phyloP scores from a whole-genome alignment of 148 eudicot genomes.

The Chenopodium berlandieri region DNA sequence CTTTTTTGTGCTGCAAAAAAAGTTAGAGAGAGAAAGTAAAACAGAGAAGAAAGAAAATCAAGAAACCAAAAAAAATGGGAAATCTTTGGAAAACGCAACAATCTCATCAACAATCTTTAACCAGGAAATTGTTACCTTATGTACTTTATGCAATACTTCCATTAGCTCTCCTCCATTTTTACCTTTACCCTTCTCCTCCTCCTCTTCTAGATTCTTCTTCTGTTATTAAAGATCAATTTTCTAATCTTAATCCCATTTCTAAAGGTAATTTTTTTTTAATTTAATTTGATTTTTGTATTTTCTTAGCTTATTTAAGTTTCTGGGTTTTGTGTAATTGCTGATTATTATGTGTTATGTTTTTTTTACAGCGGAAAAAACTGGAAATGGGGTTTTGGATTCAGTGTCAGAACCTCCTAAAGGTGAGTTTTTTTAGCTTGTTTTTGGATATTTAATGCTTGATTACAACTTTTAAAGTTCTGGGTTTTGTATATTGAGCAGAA shows the following conservation, averaged over 20 bases:
- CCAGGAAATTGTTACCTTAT: slow-evolving; percentile 50
- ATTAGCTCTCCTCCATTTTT: slow-evolving; percentile 48
- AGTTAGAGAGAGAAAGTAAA: not conserved
- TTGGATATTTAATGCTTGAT: not conserved
- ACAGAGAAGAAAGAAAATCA: not conserved
- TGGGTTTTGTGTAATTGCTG: not conserved
- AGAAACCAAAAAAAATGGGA: slow-evolving; percentile 5
- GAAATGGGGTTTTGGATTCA: slow-evolving; percentile 3
- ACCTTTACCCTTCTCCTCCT: slow-evolving; percentile 40
- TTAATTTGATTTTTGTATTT: not conserved
- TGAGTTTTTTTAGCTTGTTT: slow-evolving; percentile 14
- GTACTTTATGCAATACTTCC: slow-evolving; percentile 48
- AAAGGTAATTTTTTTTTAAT: slow-evolving; percentile 9
- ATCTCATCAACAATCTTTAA: slow-evolving; percentile 32
- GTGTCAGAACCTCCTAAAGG: slow-evolving; percentile 15
- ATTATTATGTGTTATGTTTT: not conserved
- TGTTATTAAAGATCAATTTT: slow-evolving; percentile 18
- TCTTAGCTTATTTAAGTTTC: not conserved
- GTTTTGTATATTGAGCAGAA: slow-evolving; percentile 5
- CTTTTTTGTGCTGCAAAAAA: not conserved
- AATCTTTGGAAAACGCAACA: slow-evolving; percentile 22
- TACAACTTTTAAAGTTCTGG: not conserved
- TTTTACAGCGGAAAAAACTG: slow-evolving; percentile 17
- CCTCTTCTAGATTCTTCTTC: slow-evolving; percentile 22
- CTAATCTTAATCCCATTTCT: slow-evolving; percentile 8